Evolutionary conservation across 2,329 filamentous ascomycete genomes (phyloP).

Genomic region (Nemania sp.): DNA sequence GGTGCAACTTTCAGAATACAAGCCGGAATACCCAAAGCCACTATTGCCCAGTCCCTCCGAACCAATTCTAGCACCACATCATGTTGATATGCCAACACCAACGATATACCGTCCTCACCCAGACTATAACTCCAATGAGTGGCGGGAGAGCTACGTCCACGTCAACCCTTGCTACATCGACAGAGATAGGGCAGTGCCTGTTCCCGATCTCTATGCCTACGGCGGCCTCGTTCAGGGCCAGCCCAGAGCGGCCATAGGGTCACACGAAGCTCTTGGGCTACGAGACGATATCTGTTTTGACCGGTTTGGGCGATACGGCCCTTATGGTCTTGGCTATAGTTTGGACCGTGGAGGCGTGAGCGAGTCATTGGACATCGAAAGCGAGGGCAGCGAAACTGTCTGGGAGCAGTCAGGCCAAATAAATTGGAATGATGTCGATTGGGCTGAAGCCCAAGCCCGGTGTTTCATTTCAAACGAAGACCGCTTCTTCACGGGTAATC

Average conservation of each 20-base stretch:
- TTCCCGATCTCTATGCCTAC: conserved; percentile 70
- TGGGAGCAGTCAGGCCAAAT: conserved; percentile 61
- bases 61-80: conserved; percentile 36
- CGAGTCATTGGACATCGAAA: conserved; percentile 74
- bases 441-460: conserved; percentile 57
- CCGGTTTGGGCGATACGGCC: conserved; percentile 79
- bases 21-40: conserved; percentile 71
- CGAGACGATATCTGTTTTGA: conserved; percentile 85
- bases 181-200: conserved; percentile 57
- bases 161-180: conserved; percentile 69
- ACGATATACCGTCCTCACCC: conserved; percentile 71
- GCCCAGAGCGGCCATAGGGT: conserved; percentile 77
- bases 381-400: conserved; percentile 65
- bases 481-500: conserved; percentile 58
- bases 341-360: conserved; percentile 71
- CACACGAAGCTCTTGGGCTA: conserved; percentile 73
- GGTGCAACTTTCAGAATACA: conserved; percentile 65
- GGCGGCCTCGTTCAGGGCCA: conserved; percentile 74
- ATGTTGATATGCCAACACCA: conserved; percentile 49
- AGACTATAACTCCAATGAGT: conserved; percentile 61
- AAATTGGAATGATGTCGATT: conserved; percentile 60
- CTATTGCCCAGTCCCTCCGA: conserved; percentile 22
- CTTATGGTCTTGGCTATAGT: conserved; percentile 85
- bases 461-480: conserved; percentile 65
- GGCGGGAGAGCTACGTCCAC: conserved; percentile 55